phyloP scores from a whole-genome alignment of 495 filamentous ascomycete species.

The Lophiotrema nucula region DNA sequence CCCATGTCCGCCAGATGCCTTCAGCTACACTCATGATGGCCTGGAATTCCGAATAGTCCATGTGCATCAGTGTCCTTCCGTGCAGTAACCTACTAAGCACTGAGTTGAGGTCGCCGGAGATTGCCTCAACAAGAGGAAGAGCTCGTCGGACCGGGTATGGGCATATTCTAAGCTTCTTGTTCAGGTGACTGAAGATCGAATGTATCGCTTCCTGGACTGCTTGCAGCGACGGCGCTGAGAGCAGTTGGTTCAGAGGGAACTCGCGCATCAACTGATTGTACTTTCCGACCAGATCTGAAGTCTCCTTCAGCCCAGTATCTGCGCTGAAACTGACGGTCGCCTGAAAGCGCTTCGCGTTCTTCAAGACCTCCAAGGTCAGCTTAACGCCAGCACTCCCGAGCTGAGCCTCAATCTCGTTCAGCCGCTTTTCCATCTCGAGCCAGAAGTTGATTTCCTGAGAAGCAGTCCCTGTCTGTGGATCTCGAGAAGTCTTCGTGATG shows the following conservation, averaged over 20 bases:
- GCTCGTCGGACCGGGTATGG: slow-evolving; percentile 91
- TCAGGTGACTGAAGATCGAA: slow-evolving; percentile 86
- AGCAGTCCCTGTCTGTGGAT: slow-evolving; percentile 82
- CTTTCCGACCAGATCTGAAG: slow-evolving; percentile 90
- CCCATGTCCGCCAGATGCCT: slow-evolving; percentile 86
- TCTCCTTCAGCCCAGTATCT: slow-evolving; percentile 92
- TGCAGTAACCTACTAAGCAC: slow-evolving; percentile 81
- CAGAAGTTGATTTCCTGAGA: slow-evolving; percentile 98
- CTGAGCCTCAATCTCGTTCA: slow-evolving; percentile 88
- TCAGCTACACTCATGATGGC: slow-evolving; percentile 78
- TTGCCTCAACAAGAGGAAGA: slow-evolving; percentile 94
- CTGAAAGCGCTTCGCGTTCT: slow-evolving; percentile 93
- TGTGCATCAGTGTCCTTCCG: slow-evolving; percentile 82
- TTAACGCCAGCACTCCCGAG: slow-evolving; percentile 82
- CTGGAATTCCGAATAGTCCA: slow-evolving; percentile 88
- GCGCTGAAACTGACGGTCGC: slow-evolving; percentile 93
- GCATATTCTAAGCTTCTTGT: slow-evolving; percentile 93
- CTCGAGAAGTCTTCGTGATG: slow-evolving; percentile 91
- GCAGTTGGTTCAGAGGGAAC: slow-evolving; percentile 90
- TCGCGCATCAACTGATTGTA: slow-evolving; percentile 98
- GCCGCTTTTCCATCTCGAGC: slow-evolving; percentile 87
- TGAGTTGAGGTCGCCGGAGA: slow-evolving; percentile 86
- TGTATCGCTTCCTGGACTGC: slow-evolving; percentile 88
- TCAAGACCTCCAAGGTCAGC: slow-evolving; percentile 89
- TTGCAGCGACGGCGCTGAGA: slow-evolving; percentile 83